Conservation (phyloP, 768 basidiomycete genomes). For the Auricularia cornea region DNA sequence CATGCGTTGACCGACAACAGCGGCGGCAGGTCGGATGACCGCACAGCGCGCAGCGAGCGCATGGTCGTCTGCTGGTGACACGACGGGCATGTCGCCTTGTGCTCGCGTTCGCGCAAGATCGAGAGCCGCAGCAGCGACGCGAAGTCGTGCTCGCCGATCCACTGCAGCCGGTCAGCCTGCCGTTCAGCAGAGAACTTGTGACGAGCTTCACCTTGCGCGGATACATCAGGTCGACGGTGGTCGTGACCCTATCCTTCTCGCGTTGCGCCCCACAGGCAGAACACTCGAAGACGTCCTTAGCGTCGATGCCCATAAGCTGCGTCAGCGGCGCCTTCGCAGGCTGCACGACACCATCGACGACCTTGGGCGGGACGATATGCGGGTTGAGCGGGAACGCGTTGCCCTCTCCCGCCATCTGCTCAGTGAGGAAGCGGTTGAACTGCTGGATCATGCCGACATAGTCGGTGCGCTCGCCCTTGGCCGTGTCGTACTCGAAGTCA, state of each 20-base stretch:
- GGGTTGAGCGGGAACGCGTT: constrained; percentile 53
- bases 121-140: constrained; percentile 63
- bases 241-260: constrained; percentile 71
- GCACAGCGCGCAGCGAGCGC: constrained; percentile 57
- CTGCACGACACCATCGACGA: constrained; percentile 14
- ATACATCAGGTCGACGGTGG: constrained; percentile 80
- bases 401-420: constrained; percentile 71
- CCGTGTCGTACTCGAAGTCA: constrained; percentile 71
- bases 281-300: constrained; percentile 69
- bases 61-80: constrained; percentile 77
- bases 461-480: constrained; percentile 24
- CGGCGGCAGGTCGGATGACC: constrained; percentile 58
- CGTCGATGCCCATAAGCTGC: constrained; percentile 76
- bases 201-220: constrained; percentile 57
- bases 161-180: background rate
- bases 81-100: constrained; percentile 77
- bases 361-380: constrained; percentile 30
- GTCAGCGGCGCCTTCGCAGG: constrained; percentile 65
- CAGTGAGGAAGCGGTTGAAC: constrained; percentile 90
- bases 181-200: background rate
- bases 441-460: constrained; percentile 88
- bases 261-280: constrained; percentile 59
- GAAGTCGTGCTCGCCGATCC: constrained; percentile 36
- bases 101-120: constrained; percentile 68
- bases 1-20: constrained; percentile 81